Evolutionary conservation across 1,284 basidiomycete genomes (phyloP), one percentile per base, ranked within the genome.

Genomic region (Heliocybe sulcata): DNA sequence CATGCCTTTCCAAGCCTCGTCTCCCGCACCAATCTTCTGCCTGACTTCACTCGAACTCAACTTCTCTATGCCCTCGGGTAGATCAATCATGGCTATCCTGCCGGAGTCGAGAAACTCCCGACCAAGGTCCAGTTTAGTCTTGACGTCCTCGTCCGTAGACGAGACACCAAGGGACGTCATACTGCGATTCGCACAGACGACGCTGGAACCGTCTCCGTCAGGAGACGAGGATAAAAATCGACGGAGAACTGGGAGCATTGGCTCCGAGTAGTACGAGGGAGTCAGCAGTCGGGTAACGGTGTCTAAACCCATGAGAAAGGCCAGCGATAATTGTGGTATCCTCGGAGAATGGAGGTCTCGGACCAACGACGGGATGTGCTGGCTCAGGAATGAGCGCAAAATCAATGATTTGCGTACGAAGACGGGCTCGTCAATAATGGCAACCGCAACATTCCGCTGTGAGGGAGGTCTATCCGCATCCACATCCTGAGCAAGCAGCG

Each of bases 241-340:
- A n/a, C 64, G 66, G 22, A 94, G 73, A 8, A 81, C 75, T 3
- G 60, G 58, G 47, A 72, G 62, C 83, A 94, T 92, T 2, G 67
- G 65, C 22, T 74, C 71, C 49, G 79, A 77, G 64, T 98, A 98
- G 69, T 94, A 98, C 35, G 82, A 81, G 0, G 85, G 80, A 14
- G 87, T 81, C 56, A 97, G 86, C 52, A 98, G 80, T 8, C 96
- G 85, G 55, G 86, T 81, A 27, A 98, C 77, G 1, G 96, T 99
- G 65, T 99, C 96, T 54, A 85, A 82, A 9, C 95, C 95, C 54
- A 96, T 73, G 23, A 92, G 69, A 66, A 92, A 93, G 10, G 79
- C 77, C 19, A 92, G 68, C 55, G 79, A 71, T 1, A 75, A 66
- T 16, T 54, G 60, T 23, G 65, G 63, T 53, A 61, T 58, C 22